Evolutionary conservation across 306 rosid species (phyloP).

Genomic region (Medicago arabica): DNA sequence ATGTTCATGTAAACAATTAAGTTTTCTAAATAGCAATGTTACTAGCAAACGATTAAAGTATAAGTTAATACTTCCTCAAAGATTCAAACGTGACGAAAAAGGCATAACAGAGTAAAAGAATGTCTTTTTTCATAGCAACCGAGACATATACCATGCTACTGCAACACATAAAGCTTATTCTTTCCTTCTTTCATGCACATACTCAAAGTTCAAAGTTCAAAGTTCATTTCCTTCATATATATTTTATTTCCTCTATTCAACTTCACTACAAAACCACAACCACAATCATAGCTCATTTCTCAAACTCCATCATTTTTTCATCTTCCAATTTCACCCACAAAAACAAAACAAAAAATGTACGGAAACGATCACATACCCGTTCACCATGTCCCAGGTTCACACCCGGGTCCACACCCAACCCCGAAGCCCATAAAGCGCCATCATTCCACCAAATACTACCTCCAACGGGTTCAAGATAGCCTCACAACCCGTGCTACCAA

Average conservation of each 20-base stretch:
- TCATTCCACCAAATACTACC: slow-evolving; percentile 65
- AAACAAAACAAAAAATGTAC: slow-evolving; percentile 43
- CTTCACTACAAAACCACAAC: slow-evolving; percentile 38
- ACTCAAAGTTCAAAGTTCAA: slow-evolving; percentile 45
- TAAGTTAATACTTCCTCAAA: slow-evolving; percentile 27
- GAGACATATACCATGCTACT: slow-evolving; percentile 32
- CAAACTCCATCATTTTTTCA: slow-evolving; percentile 37
- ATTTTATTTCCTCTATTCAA: slow-evolving; percentile 23
- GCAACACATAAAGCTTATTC: slow-evolving; percentile 57
- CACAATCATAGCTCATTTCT: neutral
- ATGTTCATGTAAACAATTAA: neutral
- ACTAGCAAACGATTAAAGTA: neutral
- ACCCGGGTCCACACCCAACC: slow-evolving; percentile 21
- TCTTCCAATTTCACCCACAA: neutral
- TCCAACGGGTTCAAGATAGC: slow-evolving; percentile 80
- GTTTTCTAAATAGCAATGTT: neutral
- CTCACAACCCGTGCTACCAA: slow-evolving; percentile 75
- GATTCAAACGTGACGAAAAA: slow-evolving; percentile 36
- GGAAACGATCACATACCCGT: slow-evolving; percentile 50
- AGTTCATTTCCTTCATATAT: slow-evolving; percentile 33
- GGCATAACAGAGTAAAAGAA: neutral
- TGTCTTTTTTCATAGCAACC: slow-evolving; percentile 12
- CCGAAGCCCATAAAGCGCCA: slow-evolving; percentile 57
- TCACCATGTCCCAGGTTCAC: slow-evolving; percentile 31
- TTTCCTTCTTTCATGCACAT: slow-evolving; percentile 62